Evolutionary conservation across 176 grass and related monocot genomes (phyloP), one percentile per base, ranked within the genome.

Genomic region (Ensete glaucum): DNA sequence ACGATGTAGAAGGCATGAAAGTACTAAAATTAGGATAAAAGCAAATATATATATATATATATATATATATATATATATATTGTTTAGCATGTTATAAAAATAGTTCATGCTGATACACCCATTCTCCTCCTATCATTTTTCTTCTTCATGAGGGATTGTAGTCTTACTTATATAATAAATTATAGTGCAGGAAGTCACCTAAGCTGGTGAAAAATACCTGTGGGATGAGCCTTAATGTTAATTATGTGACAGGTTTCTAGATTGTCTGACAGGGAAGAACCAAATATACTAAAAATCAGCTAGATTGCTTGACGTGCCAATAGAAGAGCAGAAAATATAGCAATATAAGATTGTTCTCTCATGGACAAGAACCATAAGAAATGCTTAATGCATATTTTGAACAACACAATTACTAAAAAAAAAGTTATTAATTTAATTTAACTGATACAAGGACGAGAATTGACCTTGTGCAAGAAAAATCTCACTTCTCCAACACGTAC

Each of bases 391-490:
- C 57, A 62, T 62, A n/a, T 6, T 62, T 15, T 62, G 15, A 62
- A 17, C 13, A 19, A 6, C 20, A 62, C 57, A 62, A n/a, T 19
- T 62, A 7, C 57, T n/a, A 62, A n/a, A 19, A 62, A 19, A 62
- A 19, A 15, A 62, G 1, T 15, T 15, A 62, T 17, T 48, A 69
- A 50, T 77, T 64, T 2, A 63, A 20, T 51, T 14, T 62, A 77
- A 11, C 9, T 13, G n/a, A 57, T 68, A 68, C 9, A 69, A 51
- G 71, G 65, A 52, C 9, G 69, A 67, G 55, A 78, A 54, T 69
- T 73, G 5, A 99, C 96, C 88, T 99, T 99, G 81, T 99, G 96
- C 16, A 95, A 86, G 79, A 86, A 86, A 82, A 99, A 99, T 50
- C 82, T 91, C 65, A 91, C 85, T 79, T 89, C 85, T 0, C 71